A percentile compares a stretch with the other conserved stretches of the same genome.
phyloP scores from a whole-genome alignment of 1,284 basidiomycete genomes.

The Ganoderma boninense region DNA sequence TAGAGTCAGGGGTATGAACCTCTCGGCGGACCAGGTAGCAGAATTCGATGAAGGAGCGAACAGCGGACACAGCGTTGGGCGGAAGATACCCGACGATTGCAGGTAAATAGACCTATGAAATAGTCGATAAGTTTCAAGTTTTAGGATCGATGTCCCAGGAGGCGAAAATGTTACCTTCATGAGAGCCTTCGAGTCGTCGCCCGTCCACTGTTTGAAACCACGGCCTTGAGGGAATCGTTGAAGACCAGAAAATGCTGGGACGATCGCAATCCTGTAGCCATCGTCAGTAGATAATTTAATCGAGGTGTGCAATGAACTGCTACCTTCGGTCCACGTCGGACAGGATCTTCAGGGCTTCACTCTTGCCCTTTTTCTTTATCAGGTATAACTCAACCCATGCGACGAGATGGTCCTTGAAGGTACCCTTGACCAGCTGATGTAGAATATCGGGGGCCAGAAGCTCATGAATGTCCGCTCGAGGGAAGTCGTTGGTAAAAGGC shows the following conservation, averaged over 20 bases:
- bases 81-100: slow-evolving; percentile 29
- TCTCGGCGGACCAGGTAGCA: slow-evolving; percentile 23
- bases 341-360: slow-evolving; percentile 10
- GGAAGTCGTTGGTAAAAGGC: slow-evolving; percentile 25
- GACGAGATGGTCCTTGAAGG: slow-evolving; percentile 35
- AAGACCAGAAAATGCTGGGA: slow-evolving; percentile 29
- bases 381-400: slow-evolving; percentile 24
- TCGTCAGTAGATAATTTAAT: not conserved
- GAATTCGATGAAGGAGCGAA: slow-evolving; percentile 28
- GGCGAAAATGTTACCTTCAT: slow-evolving; percentile 31
- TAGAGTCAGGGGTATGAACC: slow-evolving; percentile 7
- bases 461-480: slow-evolving; percentile 19
- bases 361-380: not conserved
- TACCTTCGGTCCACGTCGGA: slow-evolving; percentile 36
- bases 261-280: slow-evolving; percentile 19
- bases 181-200: slow-evolving; percentile 33
- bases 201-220: slow-evolving; percentile 38
- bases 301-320: too few relatives aligned
- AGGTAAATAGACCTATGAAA: slow-evolving; percentile 26
- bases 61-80: slow-evolving; percentile 8
- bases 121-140: not conserved
- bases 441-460: slow-evolving; percentile 16
- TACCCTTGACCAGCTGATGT: slow-evolving; percentile 7
- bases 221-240: slow-evolving; percentile 31
- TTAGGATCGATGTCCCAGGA: not conserved